Conservation (phyloP, 805 yeast species). For the Saccharomycopsis malanga region DNA sequence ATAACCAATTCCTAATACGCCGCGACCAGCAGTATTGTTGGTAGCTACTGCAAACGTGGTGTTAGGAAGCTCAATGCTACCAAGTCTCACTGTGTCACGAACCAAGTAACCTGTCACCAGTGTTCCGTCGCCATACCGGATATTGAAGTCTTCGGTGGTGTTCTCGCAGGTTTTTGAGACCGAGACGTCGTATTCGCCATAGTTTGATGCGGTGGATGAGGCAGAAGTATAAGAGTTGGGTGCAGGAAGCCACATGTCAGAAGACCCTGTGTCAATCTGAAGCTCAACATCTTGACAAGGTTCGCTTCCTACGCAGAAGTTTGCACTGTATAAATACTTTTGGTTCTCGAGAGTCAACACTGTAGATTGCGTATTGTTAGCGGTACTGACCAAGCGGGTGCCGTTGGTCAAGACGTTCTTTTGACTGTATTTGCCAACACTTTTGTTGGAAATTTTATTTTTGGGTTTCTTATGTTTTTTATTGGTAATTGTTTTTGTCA, state of each 20-base stretch:
- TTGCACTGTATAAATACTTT: constrained; percentile 3
- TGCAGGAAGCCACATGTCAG: constrained; percentile 17
- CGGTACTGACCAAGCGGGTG: constrained; percentile 1
- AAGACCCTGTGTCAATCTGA: constrained; percentile 18
- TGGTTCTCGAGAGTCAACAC: constrained; percentile 12
- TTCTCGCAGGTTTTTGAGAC: neutral
- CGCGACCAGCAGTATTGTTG: constrained; percentile 12
- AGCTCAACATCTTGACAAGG: constrained; percentile 11
- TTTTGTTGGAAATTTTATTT: neutral
- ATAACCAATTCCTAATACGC: constrained; percentile 17
- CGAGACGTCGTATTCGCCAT: neutral
- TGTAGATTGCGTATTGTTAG: neutral
- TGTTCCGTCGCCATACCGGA: constrained; percentile 15
- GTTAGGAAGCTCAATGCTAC: constrained; percentile 5
- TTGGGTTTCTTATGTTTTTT: neutral
- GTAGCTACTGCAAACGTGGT: constrained; percentile 17
- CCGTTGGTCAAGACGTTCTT: constrained; percentile 1
- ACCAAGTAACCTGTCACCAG: constrained; percentile 10
- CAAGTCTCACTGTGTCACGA: constrained; percentile 5
- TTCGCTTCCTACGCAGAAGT: constrained; percentile 10
- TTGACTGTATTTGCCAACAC: neutral
- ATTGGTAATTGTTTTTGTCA: neutral
- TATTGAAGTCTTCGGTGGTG: constrained; percentile 7
- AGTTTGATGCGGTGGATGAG: neutral
- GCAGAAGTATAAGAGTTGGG: constrained; percentile 21